Conservation (phyloP, 139 green algal genomes). For the Marvania coccoides region DNA sequence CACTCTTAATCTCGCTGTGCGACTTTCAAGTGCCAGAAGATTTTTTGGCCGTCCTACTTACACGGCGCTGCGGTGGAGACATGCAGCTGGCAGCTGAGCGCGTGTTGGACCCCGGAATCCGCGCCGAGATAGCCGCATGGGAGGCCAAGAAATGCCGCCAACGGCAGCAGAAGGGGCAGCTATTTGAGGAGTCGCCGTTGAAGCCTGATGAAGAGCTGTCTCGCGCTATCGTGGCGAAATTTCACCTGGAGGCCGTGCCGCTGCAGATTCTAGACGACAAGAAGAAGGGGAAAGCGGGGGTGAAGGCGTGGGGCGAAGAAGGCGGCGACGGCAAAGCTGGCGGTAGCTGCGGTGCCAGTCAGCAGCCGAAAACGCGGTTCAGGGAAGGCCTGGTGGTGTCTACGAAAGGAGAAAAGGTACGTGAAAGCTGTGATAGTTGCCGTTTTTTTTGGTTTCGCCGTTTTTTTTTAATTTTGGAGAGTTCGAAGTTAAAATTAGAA, state of each 20-base stretch:
- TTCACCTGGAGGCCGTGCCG: conserved; percentile 1
- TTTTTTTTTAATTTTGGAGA: too few species aligned
- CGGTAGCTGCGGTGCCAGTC: background rate
- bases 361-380: conserved; percentile 37
- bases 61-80: background rate
- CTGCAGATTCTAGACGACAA: too few species aligned
- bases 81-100: background rate
- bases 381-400: conserved; percentile 47
- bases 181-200: too few species aligned
- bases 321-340: background rate
- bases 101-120: background rate
- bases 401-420: conserved; percentile 61
- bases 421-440: too few species aligned
- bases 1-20: too few species aligned
- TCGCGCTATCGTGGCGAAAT: background rate
- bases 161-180: background rate
- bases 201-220: background rate
- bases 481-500: too few species aligned
- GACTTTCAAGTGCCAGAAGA: background rate
- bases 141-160: background rate
- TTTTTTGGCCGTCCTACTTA: background rate
- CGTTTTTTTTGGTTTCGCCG: too few species aligned
- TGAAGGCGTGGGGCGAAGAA: background rate
- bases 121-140: background rate
- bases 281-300: too few species aligned